Evolutionary conservation across 177 flowering plant genomes (phyloP).

Genomic region (Vitis hybrid): DNA sequence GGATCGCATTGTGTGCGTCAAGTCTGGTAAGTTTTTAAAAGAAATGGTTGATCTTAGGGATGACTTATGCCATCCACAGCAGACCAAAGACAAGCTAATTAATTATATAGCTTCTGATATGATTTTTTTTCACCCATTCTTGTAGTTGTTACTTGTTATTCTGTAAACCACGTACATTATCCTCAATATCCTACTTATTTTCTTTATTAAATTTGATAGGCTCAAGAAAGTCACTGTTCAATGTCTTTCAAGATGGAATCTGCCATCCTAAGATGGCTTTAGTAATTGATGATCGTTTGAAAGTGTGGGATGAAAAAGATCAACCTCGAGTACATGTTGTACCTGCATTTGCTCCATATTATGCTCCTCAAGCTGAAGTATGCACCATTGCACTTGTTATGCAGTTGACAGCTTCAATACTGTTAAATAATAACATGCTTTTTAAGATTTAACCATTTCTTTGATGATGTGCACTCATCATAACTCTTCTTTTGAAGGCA

Average conservation of each 20-base stretch:
- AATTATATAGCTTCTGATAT: not conserved
- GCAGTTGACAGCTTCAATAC: not conserved
- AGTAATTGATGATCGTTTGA: constrained; percentile 97
- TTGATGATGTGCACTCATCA: constrained; percentile 11
- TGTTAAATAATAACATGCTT: not conserved
- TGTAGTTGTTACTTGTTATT: not conserved
- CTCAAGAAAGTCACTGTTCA: constrained; percentile 77
- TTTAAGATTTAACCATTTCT: not conserved
- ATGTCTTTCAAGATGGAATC: constrained; percentile 85
- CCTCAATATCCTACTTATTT: constrained; percentile 1
- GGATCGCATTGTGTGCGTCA: constrained; percentile 93
- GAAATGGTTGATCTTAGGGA: not conserved
- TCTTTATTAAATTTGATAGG: constrained; percentile 40
- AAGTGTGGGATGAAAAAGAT: constrained; percentile 98
- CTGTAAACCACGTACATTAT: not conserved
- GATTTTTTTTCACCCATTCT: not conserved
- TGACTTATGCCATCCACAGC: not conserved
- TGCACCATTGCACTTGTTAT: constrained; percentile 4
- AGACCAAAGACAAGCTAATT: not conserved
- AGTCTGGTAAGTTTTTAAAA: constrained; percentile 62
- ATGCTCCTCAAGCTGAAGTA: constrained; percentile 99
- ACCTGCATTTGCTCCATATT: constrained; percentile 98
- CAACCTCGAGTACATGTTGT: constrained; percentile 98
- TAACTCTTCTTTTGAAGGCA: constrained; percentile 50
- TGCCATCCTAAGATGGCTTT: constrained; percentile 99